Evolutionary conservation across 345 rosid genomes (phyloP).

Genomic region (Citrus cavaleriei): DNA sequence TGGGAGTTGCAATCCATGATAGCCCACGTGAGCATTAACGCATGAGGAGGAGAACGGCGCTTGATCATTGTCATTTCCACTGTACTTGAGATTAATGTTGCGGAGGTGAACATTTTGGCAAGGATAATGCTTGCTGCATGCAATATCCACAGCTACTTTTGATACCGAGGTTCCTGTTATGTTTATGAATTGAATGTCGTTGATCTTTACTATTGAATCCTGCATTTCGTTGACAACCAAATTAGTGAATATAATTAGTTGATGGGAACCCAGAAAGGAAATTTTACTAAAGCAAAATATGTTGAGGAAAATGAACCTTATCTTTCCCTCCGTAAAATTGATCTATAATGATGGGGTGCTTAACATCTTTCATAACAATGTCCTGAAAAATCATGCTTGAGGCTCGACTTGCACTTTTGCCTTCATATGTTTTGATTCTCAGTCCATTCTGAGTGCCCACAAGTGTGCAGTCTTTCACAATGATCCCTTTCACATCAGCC

Average conservation of each 20-base stretch:
- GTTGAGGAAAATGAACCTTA: background rate
- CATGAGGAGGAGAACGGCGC: constrained; percentile 36
- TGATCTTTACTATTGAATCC: constrained; percentile 52
- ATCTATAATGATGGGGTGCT: constrained; percentile 65
- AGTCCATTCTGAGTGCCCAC: constrained; percentile 52
- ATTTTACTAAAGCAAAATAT: background rate
- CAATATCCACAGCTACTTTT: constrained; percentile 32
- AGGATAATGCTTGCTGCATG: constrained; percentile 48
- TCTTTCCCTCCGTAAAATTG: constrained; percentile 40
- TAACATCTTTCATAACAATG: constrained; percentile 48
- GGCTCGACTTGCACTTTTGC: constrained; percentile 45
- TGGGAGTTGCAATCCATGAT: constrained; percentile 38
- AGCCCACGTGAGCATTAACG: constrained; percentile 20
- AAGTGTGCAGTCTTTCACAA: constrained; percentile 48
- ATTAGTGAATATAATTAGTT: background rate
- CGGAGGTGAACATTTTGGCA: constrained; percentile 36
- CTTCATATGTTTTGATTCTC: constrained; percentile 69
- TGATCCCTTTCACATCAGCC: constrained; percentile 47
- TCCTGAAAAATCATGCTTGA: constrained; percentile 37
- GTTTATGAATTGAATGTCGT: constrained; percentile 37
- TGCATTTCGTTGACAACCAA: constrained; percentile 11
- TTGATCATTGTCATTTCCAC: background rate
- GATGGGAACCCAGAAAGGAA: background rate
- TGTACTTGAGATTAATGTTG: constrained; percentile 37
- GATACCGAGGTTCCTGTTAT: constrained; percentile 43